Evolutionary conservation across 2,329 filamentous ascomycete species (phyloP).

Genomic region (Passalora sequoiae): DNA sequence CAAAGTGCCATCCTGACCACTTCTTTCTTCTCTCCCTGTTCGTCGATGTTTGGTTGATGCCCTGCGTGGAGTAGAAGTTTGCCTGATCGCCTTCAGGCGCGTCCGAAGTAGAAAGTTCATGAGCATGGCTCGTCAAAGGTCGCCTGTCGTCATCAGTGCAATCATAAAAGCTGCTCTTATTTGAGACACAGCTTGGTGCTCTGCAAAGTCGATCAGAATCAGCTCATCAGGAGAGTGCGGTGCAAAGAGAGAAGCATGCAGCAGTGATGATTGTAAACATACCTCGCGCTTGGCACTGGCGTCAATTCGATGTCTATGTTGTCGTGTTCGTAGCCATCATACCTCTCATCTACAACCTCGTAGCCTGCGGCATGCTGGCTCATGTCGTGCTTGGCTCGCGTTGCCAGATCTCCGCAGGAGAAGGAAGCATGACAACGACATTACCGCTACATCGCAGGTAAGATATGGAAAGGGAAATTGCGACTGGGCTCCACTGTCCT

Average conservation of each 20-base stretch:
- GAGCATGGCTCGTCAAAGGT: slow-evolving; percentile 7
- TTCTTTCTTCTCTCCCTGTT: slow-evolving; percentile 10
- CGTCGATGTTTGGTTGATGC: neutral
- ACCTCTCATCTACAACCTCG: neutral
- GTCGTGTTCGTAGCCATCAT: slow-evolving; percentile 8
- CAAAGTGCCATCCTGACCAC: slow-evolving; percentile 31
- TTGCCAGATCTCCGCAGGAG: too few species aligned
- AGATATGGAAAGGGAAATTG: too few species aligned
- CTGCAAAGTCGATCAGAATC: slow-evolving; percentile 1
- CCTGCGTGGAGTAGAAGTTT: too few species aligned
- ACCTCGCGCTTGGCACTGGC: slow-evolving; percentile 10
- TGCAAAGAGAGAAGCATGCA: neutral
- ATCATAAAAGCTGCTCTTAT: slow-evolving; percentile 5
- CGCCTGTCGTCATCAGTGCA: slow-evolving; percentile 6
- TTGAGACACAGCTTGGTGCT: slow-evolving; percentile 13
- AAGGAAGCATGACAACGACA: too few species aligned
- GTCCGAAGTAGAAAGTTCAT: slow-evolving; percentile 2
- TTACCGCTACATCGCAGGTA: too few species aligned
- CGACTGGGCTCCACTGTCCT: too few species aligned
- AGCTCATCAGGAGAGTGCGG: neutral
- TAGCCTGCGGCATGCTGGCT: too few species aligned
- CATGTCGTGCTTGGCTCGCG: too few species aligned
- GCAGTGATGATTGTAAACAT: neutral
- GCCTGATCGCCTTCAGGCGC: neutral
- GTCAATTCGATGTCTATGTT: slow-evolving; percentile 8